phyloP scores from a whole-genome alignment of 352 stramenopile genomes.

The Globisporangium sylvaticum region DNA sequence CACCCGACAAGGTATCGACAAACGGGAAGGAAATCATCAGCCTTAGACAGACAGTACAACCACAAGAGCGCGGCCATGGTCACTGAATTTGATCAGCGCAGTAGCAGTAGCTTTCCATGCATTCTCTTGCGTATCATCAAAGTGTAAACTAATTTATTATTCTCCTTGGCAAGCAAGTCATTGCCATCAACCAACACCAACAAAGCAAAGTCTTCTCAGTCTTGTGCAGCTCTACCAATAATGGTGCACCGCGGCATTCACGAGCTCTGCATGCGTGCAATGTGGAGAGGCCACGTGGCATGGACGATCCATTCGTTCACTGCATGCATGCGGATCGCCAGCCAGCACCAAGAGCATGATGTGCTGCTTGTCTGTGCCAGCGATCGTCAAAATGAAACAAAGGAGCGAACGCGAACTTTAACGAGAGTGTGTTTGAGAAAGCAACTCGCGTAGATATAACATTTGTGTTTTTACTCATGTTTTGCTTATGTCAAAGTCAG shows the following conservation, averaged over 20 bases:
- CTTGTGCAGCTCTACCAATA: neutral
- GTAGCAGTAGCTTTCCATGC: neutral
- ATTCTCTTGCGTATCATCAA: neutral
- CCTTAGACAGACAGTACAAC: constrained; percentile 5
- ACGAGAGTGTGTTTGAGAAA: constrained; percentile 1
- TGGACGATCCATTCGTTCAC: neutral
- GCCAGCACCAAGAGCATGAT: neutral
- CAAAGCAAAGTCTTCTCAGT: neutral
- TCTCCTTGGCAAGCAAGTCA: neutral
- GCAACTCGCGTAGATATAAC: neutral
- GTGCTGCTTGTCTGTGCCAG: neutral
- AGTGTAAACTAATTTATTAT: constrained; percentile 7
- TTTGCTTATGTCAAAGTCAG: neutral
- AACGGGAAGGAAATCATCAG: neutral
- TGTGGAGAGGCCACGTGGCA: neutral
- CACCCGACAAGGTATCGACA: neutral
- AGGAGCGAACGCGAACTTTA: neutral
- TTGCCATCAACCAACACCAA: neutral
- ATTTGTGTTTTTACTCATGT: neutral
- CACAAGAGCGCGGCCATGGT: neutral
- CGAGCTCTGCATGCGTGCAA: neutral
- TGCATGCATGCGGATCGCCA: neutral
- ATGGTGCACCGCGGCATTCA: neutral
- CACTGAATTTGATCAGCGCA: constrained; percentile 9
- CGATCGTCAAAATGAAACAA: neutral